phyloP scores from a whole-genome alignment of 257 asterid genomes.

The Fraxinus americana region DNA sequence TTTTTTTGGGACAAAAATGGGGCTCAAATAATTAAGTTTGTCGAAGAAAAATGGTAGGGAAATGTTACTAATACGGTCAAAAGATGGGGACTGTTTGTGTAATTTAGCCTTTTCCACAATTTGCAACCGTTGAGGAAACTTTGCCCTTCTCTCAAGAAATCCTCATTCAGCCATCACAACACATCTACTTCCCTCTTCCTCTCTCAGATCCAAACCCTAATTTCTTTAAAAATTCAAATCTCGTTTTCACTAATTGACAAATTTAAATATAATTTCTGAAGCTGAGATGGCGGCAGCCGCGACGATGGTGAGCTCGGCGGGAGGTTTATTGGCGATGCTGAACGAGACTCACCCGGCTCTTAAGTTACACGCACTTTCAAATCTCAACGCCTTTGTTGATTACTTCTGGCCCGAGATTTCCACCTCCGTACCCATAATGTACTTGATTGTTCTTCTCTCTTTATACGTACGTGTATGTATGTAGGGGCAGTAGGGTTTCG shows the following conservation, averaged over 20 bases:
- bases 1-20: too few species aligned
- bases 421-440: slow-evolving; percentile 78
- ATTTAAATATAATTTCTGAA: neutral
- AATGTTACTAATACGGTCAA: too few species aligned
- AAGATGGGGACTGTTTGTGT: too few species aligned
- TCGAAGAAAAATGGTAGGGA: too few species aligned
- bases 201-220: slow-evolving; percentile 21
- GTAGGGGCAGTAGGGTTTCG: neutral
- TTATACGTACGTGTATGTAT: neutral
- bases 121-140: too few species aligned
- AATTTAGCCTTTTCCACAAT: too few species aligned
- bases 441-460: slow-evolving; percentile 11
- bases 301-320: slow-evolving; percentile 88
- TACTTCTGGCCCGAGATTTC: slow-evolving; percentile 95
- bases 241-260: neutral
- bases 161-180: too few species aligned
- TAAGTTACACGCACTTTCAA: slow-evolving; percentile 81
- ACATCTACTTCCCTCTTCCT: neutral
- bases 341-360: slow-evolving; percentile 77
- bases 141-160: neutral
- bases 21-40: too few species aligned
- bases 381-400: slow-evolving; percentile 77
- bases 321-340: slow-evolving; percentile 88
- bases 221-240: neutral
- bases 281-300: slow-evolving; percentile 52